These are phyloP conservation scores for Salvia miltiorrhiza DNA, from an alignment of 257 asterid genomes.

Conservation along the genomic window DNA sequence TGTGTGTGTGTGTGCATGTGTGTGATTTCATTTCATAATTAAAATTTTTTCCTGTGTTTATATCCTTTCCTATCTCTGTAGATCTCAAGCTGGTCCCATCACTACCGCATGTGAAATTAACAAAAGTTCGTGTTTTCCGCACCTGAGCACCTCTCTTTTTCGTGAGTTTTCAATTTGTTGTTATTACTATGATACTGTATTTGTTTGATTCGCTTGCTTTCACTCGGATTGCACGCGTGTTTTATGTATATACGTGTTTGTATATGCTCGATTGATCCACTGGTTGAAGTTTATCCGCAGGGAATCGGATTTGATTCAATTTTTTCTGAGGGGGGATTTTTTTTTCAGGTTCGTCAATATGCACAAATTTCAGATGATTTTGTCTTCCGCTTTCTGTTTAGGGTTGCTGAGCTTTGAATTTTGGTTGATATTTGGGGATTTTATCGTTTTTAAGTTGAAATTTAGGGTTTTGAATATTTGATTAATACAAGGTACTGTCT, in stretches of 20 bases:
- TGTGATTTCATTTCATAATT: not conserved
- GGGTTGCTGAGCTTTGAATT: not conserved
- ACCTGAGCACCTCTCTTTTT: slow-evolving; percentile 17
- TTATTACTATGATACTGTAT: not conserved
- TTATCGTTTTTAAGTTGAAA: not conserved
- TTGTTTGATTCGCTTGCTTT: not conserved
- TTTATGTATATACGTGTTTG: not conserved
- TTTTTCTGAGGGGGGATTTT: not conserved
- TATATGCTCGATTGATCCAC: slow-evolving; percentile 22
- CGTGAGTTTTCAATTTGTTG: not conserved
- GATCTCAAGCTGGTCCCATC: slow-evolving; percentile 25
- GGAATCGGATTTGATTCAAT: slow-evolving; percentile 24
- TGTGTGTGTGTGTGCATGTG: not conserved
- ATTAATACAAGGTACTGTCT: not conserved
- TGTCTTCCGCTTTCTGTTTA: not conserved
- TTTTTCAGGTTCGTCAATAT: slow-evolving; percentile 14
- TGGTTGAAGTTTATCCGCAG: slow-evolving; percentile 5
- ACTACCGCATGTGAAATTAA: slow-evolving; percentile 5
- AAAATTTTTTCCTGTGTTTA: not conserved
- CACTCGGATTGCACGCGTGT: slow-evolving; percentile 20
- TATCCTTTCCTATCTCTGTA: not conserved
- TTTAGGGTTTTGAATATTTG: not conserved
- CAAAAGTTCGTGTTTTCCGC: slow-evolving; percentile 21
- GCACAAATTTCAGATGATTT: slow-evolving; percentile 2
- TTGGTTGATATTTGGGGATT: slow-evolving; percentile 6